Percentiles rank a stretch among this genome's conserved stretches.
These are phyloP conservation scores for Diaporthe citriasiana DNA, from an alignment of 2,329 filamentous ascomycete species.

Conservation along the genomic window DNA sequence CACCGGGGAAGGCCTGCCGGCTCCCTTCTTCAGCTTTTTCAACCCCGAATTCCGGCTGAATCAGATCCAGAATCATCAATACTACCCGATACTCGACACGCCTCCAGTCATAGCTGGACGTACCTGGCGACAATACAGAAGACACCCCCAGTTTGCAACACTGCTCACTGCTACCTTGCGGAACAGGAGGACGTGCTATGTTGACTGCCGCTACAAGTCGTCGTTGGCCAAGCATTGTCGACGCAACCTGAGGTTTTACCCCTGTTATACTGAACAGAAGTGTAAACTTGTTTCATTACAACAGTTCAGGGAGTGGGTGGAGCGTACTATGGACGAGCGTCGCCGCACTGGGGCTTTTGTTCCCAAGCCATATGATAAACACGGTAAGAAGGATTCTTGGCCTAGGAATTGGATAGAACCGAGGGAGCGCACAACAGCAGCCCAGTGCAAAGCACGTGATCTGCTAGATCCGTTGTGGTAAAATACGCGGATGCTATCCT, in stretches of 20 bases:
- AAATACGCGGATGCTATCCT: no score
- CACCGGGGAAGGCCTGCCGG: not conserved
- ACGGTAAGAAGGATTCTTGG: no score
- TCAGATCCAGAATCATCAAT: not conserved
- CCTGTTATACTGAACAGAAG: not conserved
- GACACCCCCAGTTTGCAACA: not conserved
- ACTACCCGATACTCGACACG: not conserved
- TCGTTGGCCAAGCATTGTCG: conserved; percentile 5
- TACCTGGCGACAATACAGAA: not conserved
- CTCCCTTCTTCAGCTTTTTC: not conserved
- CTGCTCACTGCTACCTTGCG: conserved; percentile 1
- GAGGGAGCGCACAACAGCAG: no score
- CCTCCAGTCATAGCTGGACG: not conserved
- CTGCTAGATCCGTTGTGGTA: no score
- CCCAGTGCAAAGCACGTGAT: no score
- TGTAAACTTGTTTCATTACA: not conserved
- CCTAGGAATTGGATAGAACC: no score
- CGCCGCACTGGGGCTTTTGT: no score
- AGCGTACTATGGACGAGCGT: no score
- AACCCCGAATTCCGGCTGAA: not conserved
- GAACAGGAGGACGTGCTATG: conserved; percentile 4
- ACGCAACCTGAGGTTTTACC: conserved; percentile 7
- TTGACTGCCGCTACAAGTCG: not conserved
- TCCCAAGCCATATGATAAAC: no score
- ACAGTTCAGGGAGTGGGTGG: no score